Evolutionary conservation across 352 stramenopile species (phyloP).

Genomic region (Pythium pyrilobum): DNA sequence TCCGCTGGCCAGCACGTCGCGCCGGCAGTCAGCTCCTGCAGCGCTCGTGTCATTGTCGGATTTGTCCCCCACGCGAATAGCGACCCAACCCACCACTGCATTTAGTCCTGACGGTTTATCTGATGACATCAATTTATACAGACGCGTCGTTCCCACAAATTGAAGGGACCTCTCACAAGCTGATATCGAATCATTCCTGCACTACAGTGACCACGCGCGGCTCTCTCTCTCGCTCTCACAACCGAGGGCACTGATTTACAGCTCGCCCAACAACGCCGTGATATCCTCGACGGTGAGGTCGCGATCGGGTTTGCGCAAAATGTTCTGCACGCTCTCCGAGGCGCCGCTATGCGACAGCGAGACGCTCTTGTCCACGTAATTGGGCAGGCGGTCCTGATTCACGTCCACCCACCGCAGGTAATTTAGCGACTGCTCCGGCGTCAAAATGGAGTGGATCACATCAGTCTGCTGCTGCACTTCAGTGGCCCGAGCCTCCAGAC

Average conservation of each 20-base stretch:
- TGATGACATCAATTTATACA: not conserved
- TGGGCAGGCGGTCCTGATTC: constrained; percentile 65
- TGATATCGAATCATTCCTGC: constrained; percentile 4
- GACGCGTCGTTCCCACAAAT: not conserved
- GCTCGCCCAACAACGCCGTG: constrained; percentile 61
- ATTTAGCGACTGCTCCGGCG: constrained; percentile 76
- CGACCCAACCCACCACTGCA: too few species aligned
- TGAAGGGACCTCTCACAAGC: not conserved
- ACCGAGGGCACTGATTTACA: constrained; percentile 21
- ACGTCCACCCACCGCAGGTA: constrained; percentile 80
- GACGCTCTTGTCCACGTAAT: constrained; percentile 60
- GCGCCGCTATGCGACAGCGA: constrained; percentile 42
- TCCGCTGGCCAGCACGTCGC: constrained; percentile 28
- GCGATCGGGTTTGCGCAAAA: constrained; percentile 81
- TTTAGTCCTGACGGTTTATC: too few species aligned
- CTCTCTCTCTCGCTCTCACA: not conserved
- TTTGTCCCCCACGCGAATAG: too few species aligned
- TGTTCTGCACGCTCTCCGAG: constrained; percentile 63
- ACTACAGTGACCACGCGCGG: not conserved
- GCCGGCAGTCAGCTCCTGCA: constrained; percentile 30
- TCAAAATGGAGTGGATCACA: constrained; percentile 81
- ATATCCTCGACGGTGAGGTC: constrained; percentile 86
- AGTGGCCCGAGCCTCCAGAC: constrained; percentile 70
- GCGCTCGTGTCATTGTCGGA: constrained; percentile 12
- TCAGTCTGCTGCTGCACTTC: constrained; percentile 76